Evolutionary conservation across 23 red algal species (phyloP), one percentile per base, ranked within the genome.

Genomic region (Gracilaria gracilis): DNA sequence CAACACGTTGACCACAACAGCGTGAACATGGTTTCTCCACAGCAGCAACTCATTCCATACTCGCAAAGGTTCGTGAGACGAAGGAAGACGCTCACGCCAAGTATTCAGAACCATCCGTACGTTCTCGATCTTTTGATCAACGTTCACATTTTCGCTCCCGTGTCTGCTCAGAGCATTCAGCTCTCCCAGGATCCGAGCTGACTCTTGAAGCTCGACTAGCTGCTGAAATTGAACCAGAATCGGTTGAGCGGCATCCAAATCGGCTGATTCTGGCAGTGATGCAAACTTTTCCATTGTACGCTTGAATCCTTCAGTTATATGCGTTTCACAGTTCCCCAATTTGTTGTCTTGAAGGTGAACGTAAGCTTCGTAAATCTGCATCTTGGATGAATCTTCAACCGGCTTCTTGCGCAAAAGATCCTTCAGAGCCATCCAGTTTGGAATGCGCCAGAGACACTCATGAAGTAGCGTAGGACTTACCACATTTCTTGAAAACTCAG

Each of bases 301-400:
- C 25, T 95, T 69, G 17, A 91, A 83, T 50, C 91, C 97, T 24
- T 84, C 44, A 4, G 24, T 80, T 12, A 96, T 83, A 34, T 83
- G 47, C 57, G 66, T 83, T 40, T 95, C 94, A 42, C 82, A 91
- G 1, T 79, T 23, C 4, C 92, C 94, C 38, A 99, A 77, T 72
- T 94, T 95, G 76, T 99, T 99, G 29, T 99, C 94, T 85, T 96
- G 97, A 53, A 99, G 69, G 61, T 96, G 90, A 61, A 95, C 59
- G 58, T 92, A 99, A 14, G 93, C 84, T 64, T 99, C 83, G 53
- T 96, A 95, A 21, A 99, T 46, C 46, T 94, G 94, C 39, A 99
- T 50, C 71, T 96, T 91, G 31, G 89, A 79, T 0, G 66, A 48
- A 47, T 99, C 97, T 59, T 99, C 76, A 46, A 94, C 62, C 17